Evolutionary conservation across 305 asterid species (phyloP).

Genomic region (Rubia peregrina): DNA sequence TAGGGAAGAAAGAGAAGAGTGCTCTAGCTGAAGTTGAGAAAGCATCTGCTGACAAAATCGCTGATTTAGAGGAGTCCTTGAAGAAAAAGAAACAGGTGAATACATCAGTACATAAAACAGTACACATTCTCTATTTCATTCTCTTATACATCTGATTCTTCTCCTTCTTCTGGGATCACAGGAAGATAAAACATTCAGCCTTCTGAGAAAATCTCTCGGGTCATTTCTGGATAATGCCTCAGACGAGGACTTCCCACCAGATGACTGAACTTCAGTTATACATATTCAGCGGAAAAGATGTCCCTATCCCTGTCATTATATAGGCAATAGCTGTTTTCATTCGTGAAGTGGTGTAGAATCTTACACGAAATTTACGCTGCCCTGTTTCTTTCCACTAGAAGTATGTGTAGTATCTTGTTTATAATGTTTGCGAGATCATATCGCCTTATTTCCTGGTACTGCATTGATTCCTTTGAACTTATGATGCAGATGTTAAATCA

Average conservation of each 20-base stretch:
- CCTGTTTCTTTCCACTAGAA: background rate
- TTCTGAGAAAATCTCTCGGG: constrained; percentile 69
- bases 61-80: constrained; percentile 79
- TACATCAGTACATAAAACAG: background rate
- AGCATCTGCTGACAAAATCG: constrained; percentile 48
- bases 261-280: constrained; percentile 37
- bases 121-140: background rate
- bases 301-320: constrained; percentile 3
- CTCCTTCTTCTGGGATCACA: constrained; percentile 24
- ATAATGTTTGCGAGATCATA: background rate
- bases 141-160: background rate
- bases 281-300: constrained; percentile 8
- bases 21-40: constrained; percentile 69
- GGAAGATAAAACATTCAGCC: constrained; percentile 90
- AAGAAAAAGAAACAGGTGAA: constrained; percentile 92
- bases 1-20: constrained; percentile 87
- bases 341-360: background rate
- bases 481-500: background rate
- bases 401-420: background rate
- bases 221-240: constrained; percentile 87
- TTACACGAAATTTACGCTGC: background rate
- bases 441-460: background rate
- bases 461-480: background rate
- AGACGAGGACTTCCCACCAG: constrained; percentile 89
- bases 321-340: background rate